Evolutionary conservation across 768 basidiomycete species (phyloP), one percentile per base, ranked within the genome.

Genomic region (Rhodocollybia butyracea): DNA sequence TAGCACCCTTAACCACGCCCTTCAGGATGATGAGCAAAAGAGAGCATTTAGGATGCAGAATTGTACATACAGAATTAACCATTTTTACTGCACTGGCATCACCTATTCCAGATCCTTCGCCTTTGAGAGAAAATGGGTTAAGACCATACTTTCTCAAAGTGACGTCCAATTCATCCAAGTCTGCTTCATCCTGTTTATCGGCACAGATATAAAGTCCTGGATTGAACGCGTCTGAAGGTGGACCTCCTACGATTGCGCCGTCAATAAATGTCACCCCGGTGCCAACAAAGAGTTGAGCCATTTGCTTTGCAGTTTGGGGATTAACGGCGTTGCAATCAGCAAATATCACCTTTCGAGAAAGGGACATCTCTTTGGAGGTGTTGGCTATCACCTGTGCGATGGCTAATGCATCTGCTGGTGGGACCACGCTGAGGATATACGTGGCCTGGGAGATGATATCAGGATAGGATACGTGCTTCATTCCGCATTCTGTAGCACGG

Each of bases 61-160:
- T 56, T 38, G 17, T 24, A 60, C 74, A 53, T 47, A 79, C 78
- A 38, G 73, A 72, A 66, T 80, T 76, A 1, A 76, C 72, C 78
- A 79, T 77, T 68, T 81, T 81, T 51, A 79, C 57, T 7, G 76
- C 77, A 48, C 79, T 81, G 1, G 77, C 80, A 47, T 76, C 79
- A 1, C 79, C 78, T 2, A 77, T 65, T 2, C 70, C 71, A 0
- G 70, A 67, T 15, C 71, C 74, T 42, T 75, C 73, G 38, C 74
- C 76, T 32, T 63, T 71, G 57, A 80, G 55, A 6, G 69, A 61
- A n/a, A 69, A 69, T 6, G 76, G 61, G 41, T 71, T 74, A 5
- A 76, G 56, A 1, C 78, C 76, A 41, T 70, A 74, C 57, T 68
- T 57, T 8, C 21, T 50, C 38, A 65, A 62, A 27, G 76, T 63